These are phyloP conservation scores for Dictyostelium brefeldianum DNA, from an alignment of 78 protist genomes.

Conservation along the genomic window DNA sequence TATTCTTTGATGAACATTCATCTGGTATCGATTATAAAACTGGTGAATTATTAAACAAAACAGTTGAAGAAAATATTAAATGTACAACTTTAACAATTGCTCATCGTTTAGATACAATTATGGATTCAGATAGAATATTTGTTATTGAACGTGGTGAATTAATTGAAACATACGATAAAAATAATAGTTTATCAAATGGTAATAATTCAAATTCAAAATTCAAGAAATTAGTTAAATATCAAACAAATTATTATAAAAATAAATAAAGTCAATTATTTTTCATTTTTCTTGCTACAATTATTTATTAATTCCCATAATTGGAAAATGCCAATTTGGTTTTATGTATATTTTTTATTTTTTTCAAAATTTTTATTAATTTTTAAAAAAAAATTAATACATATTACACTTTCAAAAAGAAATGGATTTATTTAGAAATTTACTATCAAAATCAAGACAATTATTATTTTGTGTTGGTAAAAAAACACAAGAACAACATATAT, in stretches of 20 bases:
- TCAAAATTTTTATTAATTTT: too few species aligned
- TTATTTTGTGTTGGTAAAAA: too few species aligned
- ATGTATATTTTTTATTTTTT: too few species aligned
- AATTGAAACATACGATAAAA: conserved; percentile 53
- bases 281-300: too few species aligned
- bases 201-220: conserved; percentile 6
- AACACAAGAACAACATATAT: too few species aligned
- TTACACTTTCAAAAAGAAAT: too few species aligned
- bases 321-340: too few species aligned
- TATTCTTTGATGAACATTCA: conserved; percentile 97
- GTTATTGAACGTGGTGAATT: conserved; percentile 69
- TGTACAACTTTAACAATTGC: conserved; percentile 95
- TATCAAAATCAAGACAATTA: too few species aligned
- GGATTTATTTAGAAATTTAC: too few species aligned
- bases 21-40: conserved; percentile 93
- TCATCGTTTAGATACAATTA: conserved; percentile 95
- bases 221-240: neutral
- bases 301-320: too few species aligned
- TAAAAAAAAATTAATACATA: too few species aligned
- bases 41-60: conserved; percentile 79
- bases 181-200: conserved; percentile 1
- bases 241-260: neutral
- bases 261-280: too few species aligned
- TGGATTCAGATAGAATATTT: conserved; percentile 86
- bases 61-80: conserved; percentile 72